Evolutionary conservation across 805 yeast genomes (phyloP).

Genomic region (Wickerhamiella domercqiae): DNA sequence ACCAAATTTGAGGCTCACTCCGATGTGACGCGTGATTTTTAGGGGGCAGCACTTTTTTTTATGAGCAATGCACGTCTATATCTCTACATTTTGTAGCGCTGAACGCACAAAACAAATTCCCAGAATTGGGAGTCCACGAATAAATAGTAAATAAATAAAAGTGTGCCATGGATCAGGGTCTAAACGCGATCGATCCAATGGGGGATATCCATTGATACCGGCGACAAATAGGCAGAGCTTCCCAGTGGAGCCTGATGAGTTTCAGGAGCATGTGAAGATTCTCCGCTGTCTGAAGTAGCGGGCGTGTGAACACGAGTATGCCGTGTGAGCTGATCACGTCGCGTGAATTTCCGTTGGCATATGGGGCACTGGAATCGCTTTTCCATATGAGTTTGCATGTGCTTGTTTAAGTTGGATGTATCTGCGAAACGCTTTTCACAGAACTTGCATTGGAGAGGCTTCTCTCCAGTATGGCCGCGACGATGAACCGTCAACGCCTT

Average conservation of each 20-base stretch:
- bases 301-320: conserved; percentile 10
- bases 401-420: conserved; percentile 76
- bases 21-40: no score
- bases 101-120: neutral
- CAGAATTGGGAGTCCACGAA: neutral
- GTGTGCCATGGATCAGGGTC: no score
- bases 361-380: conserved; percentile 11
- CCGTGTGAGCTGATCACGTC: conserved; percentile 17
- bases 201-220: no score
- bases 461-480: conserved; percentile 81
- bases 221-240: no score
- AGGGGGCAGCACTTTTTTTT: no score
- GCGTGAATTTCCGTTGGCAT: conserved; percentile 15
- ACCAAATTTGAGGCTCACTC: no score
- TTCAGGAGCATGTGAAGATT: no score
- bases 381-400: conserved; percentile 56
- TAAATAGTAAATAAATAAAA: neutral
- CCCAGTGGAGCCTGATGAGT: no score
- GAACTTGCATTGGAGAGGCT: conserved; percentile 64
- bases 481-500: conserved; percentile 71
- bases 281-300: no score
- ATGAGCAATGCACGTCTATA: no score
- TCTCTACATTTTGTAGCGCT: no score
- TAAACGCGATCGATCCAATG: no score
- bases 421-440: conserved; percentile 81